A percentile compares a stretch with the other conserved stretches of the same genome.
Evolutionary conservation across 345 rosid genomes (phyloP).

Genomic region (Melaleuca quinquenervia): DNA sequence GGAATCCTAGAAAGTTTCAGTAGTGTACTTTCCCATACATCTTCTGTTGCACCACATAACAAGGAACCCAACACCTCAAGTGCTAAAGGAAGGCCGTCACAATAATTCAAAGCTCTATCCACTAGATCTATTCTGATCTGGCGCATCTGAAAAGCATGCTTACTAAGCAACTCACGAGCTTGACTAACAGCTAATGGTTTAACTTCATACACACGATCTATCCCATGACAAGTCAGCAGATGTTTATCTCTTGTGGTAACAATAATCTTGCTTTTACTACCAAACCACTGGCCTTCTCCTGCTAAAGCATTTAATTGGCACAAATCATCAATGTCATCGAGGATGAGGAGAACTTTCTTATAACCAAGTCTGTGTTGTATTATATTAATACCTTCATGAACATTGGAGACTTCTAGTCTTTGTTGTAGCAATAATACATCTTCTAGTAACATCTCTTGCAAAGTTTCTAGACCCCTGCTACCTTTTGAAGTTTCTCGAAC

Average conservation of each 20-base stretch:
- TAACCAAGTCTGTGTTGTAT: rapidly evolving
- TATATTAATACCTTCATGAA: not conserved
- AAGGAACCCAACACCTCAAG: not conserved
- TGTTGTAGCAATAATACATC: not conserved
- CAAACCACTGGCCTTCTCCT: not conserved
- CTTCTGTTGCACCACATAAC: rapidly evolving
- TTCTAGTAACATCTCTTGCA: too few species aligned
- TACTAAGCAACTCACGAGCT: not conserved
- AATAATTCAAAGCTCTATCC: rapidly evolving
- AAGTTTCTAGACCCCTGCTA: not conserved
- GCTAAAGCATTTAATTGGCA: rapidly evolving
- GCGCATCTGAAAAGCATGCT: not conserved
- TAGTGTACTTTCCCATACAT: not conserved
- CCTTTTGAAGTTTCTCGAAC: not conserved
- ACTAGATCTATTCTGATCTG: not conserved
- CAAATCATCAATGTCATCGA: not conserved
- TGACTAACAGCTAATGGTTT: rapidly evolving
- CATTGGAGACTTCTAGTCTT: too few species aligned
- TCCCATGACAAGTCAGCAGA: not conserved
- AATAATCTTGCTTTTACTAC: not conserved
- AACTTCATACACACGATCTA: not conserved
- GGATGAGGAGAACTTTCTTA: not conserved
- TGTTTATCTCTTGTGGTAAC: not conserved
- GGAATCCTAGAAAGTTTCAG: rapidly evolving
- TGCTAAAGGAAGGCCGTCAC: not conserved